phyloP scores from a whole-genome alignment of 345 rosid species.

The Lepidium africanum region DNA sequence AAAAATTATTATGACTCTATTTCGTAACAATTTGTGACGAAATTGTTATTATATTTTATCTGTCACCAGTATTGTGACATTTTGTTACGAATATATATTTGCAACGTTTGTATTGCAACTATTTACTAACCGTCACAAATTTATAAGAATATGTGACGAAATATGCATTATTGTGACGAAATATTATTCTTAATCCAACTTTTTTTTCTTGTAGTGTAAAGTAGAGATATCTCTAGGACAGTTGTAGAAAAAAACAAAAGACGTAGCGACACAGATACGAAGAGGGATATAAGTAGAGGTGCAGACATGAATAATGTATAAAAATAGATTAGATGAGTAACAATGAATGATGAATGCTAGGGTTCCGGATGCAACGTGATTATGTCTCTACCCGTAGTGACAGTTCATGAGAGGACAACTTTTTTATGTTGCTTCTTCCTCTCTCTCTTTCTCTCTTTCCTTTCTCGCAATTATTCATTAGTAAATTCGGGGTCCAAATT shows the following conservation, averaged over 20 bases:
- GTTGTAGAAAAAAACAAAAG: conserved; percentile 11
- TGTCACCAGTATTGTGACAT: too few relatives aligned
- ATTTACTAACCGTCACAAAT: too few relatives aligned
- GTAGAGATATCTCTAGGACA: background rate
- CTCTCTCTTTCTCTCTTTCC: background rate
- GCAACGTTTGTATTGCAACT: too few relatives aligned
- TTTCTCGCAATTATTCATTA: conserved; percentile 18
- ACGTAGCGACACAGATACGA: conserved; percentile 18
- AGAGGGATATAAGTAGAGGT: conserved; percentile 2
- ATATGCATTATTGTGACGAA: too few relatives aligned
- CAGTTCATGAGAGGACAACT: conserved; percentile 41
- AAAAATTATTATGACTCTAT: too few relatives aligned
- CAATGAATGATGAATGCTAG: conserved; percentile 33
- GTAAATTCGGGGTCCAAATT: background rate
- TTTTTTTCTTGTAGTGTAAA: too few relatives aligned
- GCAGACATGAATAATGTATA: conserved; percentile 17
- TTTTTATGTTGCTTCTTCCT: conserved; percentile 29
- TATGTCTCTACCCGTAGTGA: conserved; percentile 36
- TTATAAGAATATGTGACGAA: too few relatives aligned
- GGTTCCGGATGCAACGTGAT: conserved; percentile 43
- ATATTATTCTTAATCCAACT: too few relatives aligned
- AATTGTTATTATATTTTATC: too few relatives aligned
- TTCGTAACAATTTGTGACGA: too few relatives aligned
- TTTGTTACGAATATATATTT: too few relatives aligned
- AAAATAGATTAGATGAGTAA: conserved; percentile 18